Percentiles rank a stretch among this genome's conserved stretches.
Evolutionary conservation across 2,329 filamentous ascomycete species (phyloP).

Genomic region (Cladobotryum protrusum): DNA sequence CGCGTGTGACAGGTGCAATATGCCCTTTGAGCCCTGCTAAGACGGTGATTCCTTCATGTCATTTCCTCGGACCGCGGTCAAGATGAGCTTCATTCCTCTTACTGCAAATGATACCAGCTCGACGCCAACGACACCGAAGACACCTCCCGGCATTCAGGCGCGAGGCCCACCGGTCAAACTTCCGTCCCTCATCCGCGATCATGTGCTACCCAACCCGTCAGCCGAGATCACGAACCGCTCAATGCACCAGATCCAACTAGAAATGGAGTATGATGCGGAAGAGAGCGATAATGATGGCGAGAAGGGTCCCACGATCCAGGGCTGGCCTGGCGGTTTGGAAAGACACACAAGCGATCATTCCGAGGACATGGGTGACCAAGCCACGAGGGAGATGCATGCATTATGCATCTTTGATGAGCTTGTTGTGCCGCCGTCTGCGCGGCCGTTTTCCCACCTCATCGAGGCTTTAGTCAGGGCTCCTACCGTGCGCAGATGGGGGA

Average conservation of each 20-base stretch:
- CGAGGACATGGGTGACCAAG: slow-evolving; percentile 9
- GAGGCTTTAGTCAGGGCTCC: slow-evolving; percentile 9
- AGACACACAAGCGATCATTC: slow-evolving; percentile 7
- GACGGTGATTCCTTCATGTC: slow-evolving; percentile 7
- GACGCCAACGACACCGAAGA: slow-evolving; percentile 6
- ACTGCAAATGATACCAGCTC: slow-evolving; percentile 4
- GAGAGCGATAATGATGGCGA: slow-evolving; percentile 16
- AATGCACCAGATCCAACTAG: slow-evolving; percentile 19
- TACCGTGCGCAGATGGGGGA: slow-evolving; percentile 14
- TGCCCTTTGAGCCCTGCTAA: slow-evolving; percentile 11
- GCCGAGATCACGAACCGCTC: slow-evolving; percentile 10
- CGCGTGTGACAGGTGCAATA: slow-evolving; percentile 11
- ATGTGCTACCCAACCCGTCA: slow-evolving; percentile 8
- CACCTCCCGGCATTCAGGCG: neutral
- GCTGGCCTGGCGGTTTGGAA: slow-evolving; percentile 11
- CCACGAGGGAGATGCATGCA: slow-evolving; percentile 16
- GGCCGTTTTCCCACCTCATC: slow-evolving; percentile 11
- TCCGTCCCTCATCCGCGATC: slow-evolving; percentile 15
- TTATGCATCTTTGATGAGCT: slow-evolving; percentile 18
- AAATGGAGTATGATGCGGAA: slow-evolving; percentile 17
- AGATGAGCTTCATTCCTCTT: slow-evolving; percentile 9
- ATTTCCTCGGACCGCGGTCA: slow-evolving; percentile 6
- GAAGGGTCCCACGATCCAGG: slow-evolving; percentile 10
- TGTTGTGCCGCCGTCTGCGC: slow-evolving; percentile 6
- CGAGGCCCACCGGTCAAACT: slow-evolving; percentile 10